Base-by-base conservation (phyloP, 225 moss, liverwort and hornwort species). In the Physcomitrellopsis africana region DNA sequence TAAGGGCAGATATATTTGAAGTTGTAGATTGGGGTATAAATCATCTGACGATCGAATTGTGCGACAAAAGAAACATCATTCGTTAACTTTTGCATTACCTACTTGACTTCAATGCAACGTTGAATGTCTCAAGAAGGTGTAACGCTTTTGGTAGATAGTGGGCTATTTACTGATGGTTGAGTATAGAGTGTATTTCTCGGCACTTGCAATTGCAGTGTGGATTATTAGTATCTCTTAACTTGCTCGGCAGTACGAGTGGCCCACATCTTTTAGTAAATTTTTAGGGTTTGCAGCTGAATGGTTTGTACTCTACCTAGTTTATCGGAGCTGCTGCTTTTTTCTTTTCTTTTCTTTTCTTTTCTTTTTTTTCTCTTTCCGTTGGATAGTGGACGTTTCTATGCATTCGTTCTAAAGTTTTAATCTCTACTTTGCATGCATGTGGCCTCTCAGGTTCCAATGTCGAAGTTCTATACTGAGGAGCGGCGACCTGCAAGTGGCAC, bases 361-460 rank as follows among this genome's bases (percentile, higher is more conserved):
- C 1, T 49, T 17, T 9, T 18, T 11, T 0, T 27, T 67, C 22
- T 59, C 7, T 37, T 37, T 37, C 32, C 32, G 7, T 77, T 8
- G 16, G 49, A 5, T 32, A 60, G 32, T 60, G 47, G 26, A 66
- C 60, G 54, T 26, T 8, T 61, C 18, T 9, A 47, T 24, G 53
- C 27, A 61, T 42, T 60, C 3, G 4, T 63, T 42, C 43, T 47
- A 17, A 47, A 70, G 75, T 63, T 63, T 63, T 16, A 67, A 52
- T 20, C 57, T n/a, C 77, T 77, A 65, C 7, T 45, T 69, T 69
- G 52, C 20, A 19, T 73, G 54, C 61, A 60, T 77, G 68, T 54
- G 73, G 41, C 42, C 60, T 76, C 68, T 69, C 80, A 84, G 80
- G 84, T 77, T 73, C 26, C 69, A 70, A 59, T 73, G 77, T 69